Conservation (phyloP, 1,284 basidiomycete genomes). For the Moesziomyces sp. region DNA sequence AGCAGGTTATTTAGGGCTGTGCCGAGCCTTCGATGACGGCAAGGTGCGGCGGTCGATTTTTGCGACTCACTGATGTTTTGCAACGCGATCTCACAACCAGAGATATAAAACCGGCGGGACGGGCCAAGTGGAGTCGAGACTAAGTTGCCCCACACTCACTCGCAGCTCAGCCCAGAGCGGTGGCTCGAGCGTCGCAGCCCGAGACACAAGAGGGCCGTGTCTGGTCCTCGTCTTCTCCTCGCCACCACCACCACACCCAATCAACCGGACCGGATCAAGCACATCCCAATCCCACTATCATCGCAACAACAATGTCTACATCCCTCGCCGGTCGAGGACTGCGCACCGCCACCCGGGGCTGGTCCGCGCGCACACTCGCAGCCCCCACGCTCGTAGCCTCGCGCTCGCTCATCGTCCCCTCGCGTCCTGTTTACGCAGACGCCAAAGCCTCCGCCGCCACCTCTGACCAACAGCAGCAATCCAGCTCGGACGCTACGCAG, state of each 20-base stretch:
- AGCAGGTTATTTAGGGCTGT: not conserved
- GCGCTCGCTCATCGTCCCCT: constrained; percentile 40
- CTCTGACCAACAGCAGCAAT: constrained; percentile 3
- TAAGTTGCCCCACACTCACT: not conserved
- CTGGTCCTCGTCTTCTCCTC: not conserved
- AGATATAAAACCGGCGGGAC: too few relatives aligned
- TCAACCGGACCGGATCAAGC: too few relatives aligned
- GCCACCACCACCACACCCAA: not conserved
- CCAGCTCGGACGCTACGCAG: constrained; percentile 4
- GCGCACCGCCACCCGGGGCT: constrained; percentile 23
- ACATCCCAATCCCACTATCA: too few relatives aligned
- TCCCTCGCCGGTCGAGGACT: constrained; percentile 28
- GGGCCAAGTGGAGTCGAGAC: not conserved
- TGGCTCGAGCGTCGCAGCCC: constrained; percentile 30
- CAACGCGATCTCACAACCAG: too few relatives aligned
- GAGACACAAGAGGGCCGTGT: too few relatives aligned
- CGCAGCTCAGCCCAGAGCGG: not conserved
- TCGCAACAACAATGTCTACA: constrained; percentile 7
- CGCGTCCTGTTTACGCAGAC: constrained; percentile 13
- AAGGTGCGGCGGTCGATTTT: not conserved
- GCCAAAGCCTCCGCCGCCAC: constrained; percentile 1
- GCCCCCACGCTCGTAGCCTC: constrained; percentile 11
- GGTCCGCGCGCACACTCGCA: constrained; percentile 9
- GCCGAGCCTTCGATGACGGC: constrained; percentile 19
- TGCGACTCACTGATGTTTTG: too few relatives aligned